These are phyloP conservation scores for Eucalyptus tenuipes DNA, from an alignment of 345 rosid species.

Conservation along the genomic window DNA sequence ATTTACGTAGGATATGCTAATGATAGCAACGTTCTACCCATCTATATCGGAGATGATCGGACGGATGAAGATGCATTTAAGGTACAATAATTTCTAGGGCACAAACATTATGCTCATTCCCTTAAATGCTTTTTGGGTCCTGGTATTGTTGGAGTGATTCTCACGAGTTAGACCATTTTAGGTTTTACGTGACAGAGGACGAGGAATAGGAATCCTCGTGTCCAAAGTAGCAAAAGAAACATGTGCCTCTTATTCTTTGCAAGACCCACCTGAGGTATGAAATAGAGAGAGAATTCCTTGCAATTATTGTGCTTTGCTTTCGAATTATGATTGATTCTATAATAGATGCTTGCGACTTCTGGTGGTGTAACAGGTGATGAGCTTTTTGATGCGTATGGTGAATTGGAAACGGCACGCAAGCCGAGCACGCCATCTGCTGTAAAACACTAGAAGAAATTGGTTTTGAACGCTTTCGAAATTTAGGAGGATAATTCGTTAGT, in stretches of 20 bases:
- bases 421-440: background rate
- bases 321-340: background rate
- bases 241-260: conserved; percentile 76
- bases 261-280: conserved; percentile 70
- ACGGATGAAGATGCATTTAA: conserved; percentile 95
- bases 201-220: conserved; percentile 86
- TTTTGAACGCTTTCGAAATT: background rate
- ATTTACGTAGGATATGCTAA: conserved; percentile 45
- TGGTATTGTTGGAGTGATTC: background rate
- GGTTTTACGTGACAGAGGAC: conserved; percentile 65
- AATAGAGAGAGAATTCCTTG: background rate
- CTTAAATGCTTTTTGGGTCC: background rate
- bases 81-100: conserved; percentile 13
- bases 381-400: conserved; percentile 61
- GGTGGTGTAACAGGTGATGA: conserved; percentile 46
- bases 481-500: background rate
- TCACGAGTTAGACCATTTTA: background rate
- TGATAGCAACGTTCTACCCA: conserved; percentile 55
- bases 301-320: background rate
- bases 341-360: background rate
- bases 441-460: background rate
- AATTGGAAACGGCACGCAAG: conserved; percentile 34
- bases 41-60: conserved; percentile 88
- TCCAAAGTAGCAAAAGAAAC: conserved; percentile 84
- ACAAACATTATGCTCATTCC: background rate